Base-by-base conservation (phyloP, 805 yeast species). In the Saturnispora sanitii region DNA sequence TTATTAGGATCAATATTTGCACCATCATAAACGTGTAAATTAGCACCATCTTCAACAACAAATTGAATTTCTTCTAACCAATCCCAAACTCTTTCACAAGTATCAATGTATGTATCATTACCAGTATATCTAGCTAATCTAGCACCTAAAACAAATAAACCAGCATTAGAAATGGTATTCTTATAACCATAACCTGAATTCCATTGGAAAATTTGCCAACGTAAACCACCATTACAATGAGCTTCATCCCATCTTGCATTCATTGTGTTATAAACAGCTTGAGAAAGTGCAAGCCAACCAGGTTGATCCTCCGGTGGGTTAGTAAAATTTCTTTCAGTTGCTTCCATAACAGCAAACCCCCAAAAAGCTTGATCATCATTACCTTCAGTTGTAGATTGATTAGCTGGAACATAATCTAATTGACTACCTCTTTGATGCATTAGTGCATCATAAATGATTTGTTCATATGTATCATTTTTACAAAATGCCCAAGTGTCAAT, bases 321-420 rank as follows among this genome's bases (percentile, higher is more conserved):
- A 5, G 83, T 67, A 61, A 86, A 86, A 61, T 82, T 82, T 55
- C 82, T 72, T 55, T 85, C 95, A 2, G 86, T 80, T 1, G 95
- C 95, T 15, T 72, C 76, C 82, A 85, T 78, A 2, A 69, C 92
- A 2, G 92, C 81, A 35, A 86, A 66, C 1, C 94, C 95, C 95
- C 95, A 85, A 56, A 86, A 82, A 0, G 84, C 94, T 62, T 85
- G 95, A 67, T 85, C 95, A 67, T 85, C 95, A 56, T 85, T 85
- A 60, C 95, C 95, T 61, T 85, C 94, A 2, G 92, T 78, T 7
- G 80, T 70, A 9, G 86, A 71, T 58, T 85, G 94, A 63, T 84
- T 85, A 33, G 77, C 61, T 2, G 95, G 95, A 51, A 84, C 70
- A 59, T 79, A 86, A 59, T 82, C 79, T 56, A 70, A 58, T 54